A percentile compares a stretch with the other conserved stretches of the same genome.
phyloP scores from a whole-genome alignment of 2,329 filamentous ascomycete genomes.

The Calonectria hawksworthii region DNA sequence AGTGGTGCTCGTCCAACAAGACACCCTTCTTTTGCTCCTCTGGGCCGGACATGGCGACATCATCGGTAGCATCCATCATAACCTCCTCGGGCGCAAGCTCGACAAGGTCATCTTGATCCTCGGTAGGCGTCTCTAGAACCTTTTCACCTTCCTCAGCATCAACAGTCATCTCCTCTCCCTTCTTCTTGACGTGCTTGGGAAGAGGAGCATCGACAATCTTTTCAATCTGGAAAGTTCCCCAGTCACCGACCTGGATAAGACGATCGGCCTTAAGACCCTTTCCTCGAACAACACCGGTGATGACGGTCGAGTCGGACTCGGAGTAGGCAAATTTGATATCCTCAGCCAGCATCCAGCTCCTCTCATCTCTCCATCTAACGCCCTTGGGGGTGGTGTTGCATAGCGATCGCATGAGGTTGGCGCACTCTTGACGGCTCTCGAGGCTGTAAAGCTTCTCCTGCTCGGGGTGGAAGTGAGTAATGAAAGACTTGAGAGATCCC shows the following conservation, averaged over 20 bases:
- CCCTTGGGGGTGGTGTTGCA: constrained; percentile 95
- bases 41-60: constrained; percentile 53
- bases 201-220: constrained; percentile 86
- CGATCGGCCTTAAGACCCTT: constrained; percentile 90
- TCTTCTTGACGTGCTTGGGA: constrained; percentile 70
- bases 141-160: constrained; percentile 72
- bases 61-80: constrained; percentile 74
- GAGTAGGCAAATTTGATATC: constrained; percentile 79
- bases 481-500: constrained; percentile 89
- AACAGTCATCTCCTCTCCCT: constrained; percentile 78
- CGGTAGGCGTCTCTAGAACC: constrained; percentile 78
- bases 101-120: constrained; percentile 86
- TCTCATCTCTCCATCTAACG: constrained; percentile 93
- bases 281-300: constrained; percentile 90
- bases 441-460: constrained; percentile 93
- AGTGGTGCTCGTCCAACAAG: constrained; percentile 95
- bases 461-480: constrained; percentile 93
- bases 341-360: constrained; percentile 96
- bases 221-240: constrained; percentile 93
- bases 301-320: constrained; percentile 73
- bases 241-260: constrained; percentile 91
- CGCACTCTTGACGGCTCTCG: constrained; percentile 89
- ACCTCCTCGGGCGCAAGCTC: constrained; percentile 90
- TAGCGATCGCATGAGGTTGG: constrained; percentile 90
- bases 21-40: constrained; percentile 83